Conservation (phyloP, 2,329 filamentous ascomycete species). For the Sporothrix pseudoabietina region DNA sequence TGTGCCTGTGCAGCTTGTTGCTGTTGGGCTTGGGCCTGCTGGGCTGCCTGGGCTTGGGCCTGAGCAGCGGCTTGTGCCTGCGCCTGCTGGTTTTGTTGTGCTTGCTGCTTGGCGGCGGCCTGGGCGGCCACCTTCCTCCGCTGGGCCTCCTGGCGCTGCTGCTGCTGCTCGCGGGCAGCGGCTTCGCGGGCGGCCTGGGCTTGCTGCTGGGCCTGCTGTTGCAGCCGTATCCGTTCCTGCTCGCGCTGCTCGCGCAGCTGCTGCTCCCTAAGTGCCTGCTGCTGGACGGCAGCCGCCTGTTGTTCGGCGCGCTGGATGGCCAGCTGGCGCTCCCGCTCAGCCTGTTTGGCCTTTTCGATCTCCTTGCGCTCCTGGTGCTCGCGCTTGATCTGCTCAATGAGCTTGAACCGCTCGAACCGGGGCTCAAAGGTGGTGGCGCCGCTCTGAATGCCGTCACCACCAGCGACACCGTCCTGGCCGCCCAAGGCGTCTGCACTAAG, state of each 20-base stretch:
- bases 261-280: slow-evolving; percentile 30
- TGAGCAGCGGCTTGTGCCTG: slow-evolving; percentile 35
- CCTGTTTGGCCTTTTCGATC: slow-evolving; percentile 70
- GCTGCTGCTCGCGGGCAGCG: slow-evolving; percentile 47
- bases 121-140: slow-evolving; percentile 42
- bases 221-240: slow-evolving; percentile 31
- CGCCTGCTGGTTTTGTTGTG: slow-evolving; percentile 45
- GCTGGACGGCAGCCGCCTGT: slow-evolving; percentile 44
- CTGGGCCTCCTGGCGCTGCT: slow-evolving; percentile 40
- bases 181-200: slow-evolving; percentile 45
- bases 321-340: slow-evolving; percentile 59
- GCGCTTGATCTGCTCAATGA: slow-evolving; percentile 79
- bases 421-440: slow-evolving; percentile 76
- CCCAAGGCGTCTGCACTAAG: slow-evolving; percentile 63
- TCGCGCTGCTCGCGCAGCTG: slow-evolving; percentile 36
- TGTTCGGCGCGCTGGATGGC: slow-evolving; percentile 53
- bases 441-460: slow-evolving; percentile 69
- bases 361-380: slow-evolving; percentile 76
- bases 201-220: slow-evolving; percentile 36
- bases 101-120: slow-evolving; percentile 39
- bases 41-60: slow-evolving; percentile 37
- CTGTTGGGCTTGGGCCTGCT: slow-evolving; percentile 39
- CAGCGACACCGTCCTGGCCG: slow-evolving; percentile 59
- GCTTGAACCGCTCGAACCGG: slow-evolving; percentile 88
- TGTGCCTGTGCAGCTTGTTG: slow-evolving; percentile 12